Base-by-base conservation (phyloP, 1,139 yeast genomes). In the Magnusiomyces fungicola region DNA sequence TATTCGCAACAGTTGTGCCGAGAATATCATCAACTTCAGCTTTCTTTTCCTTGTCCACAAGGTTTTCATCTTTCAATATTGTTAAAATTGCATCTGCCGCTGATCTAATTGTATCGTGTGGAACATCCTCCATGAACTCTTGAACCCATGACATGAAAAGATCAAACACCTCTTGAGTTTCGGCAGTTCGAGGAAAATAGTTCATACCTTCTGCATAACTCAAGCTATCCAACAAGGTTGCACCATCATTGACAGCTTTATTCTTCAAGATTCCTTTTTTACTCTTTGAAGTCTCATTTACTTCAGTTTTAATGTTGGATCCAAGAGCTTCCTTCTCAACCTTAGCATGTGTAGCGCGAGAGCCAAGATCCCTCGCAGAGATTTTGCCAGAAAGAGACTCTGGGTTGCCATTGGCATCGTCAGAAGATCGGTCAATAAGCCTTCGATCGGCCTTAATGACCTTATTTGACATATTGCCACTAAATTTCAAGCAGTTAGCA, bases 341-440 rank as follows among this genome's bases (percentile, higher is more conserved):
- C 57, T 52, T 52, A 1, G 61, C 59, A n/a, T 63, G 57, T 9
- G 59, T 46, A 3, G 69, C 74, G 40, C 78, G 64, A 3, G 78
- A 61, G 0, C 97, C 96, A 83, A 88, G 79, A 50, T 87, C 95
- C 40, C 72, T 71, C 48, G 76, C 69, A 2, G 79, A 68, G 22
- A 88, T 72, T 51, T 74, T 78, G 1, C 95, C 95, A 5, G 73
- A 76, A 60, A 88, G 69, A 0, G 95, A 81, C 48, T 78, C 77
- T 0, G 96, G 96, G 44, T 75, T 79, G 16, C 83, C 79, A 45
- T 71, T 63, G 10, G 76, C 78, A 50, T 77, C 79, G 47, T 68
- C 70, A 36, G 70, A 69, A 3, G 71, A 64, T 18, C 70, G 62
- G 37, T 67, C 69, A 39, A 79, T 59, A 46, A 74, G 66, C 48